Evolutionary conservation across 2,329 filamentous ascomycete genomes (phyloP).

Genomic region (Fusarium zealandicum): DNA sequence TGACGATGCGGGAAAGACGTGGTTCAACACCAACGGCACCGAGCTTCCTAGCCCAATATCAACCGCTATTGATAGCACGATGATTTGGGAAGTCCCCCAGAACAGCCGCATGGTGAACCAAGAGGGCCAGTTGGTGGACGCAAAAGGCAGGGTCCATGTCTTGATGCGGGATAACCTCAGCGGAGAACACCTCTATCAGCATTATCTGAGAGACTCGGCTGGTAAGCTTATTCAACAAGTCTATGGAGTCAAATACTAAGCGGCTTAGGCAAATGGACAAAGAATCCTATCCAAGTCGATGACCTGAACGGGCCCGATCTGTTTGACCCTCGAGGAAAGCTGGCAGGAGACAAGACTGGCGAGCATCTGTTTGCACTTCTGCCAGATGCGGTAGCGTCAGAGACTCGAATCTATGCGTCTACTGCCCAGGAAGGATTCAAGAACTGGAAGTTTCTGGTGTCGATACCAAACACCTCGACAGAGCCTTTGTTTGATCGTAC

Average conservation of each 20-base stretch:
- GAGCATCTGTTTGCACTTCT: constrained; percentile 23
- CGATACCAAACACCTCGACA: constrained; percentile 22
- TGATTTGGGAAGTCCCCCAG: constrained; percentile 25
- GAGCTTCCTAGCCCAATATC: constrained; percentile 17
- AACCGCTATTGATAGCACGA: constrained; percentile 12
- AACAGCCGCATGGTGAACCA: constrained; percentile 32
- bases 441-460: constrained; percentile 13
- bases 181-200: constrained; percentile 21
- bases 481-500: constrained; percentile 25
- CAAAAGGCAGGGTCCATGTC: constrained; percentile 19
- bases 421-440: constrained; percentile 11
- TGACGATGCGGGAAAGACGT: constrained; percentile 24
- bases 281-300: constrained; percentile 18
- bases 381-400: not conserved
- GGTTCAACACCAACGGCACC: constrained; percentile 20
- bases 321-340: constrained; percentile 26
- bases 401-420: constrained; percentile 14
- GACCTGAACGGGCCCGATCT: constrained; percentile 25
- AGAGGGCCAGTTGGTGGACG: constrained; percentile 22
- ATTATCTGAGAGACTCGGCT: constrained; percentile 11
- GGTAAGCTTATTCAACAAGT: not conserved
- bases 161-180: constrained; percentile 24
- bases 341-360: constrained; percentile 17
- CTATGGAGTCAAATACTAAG: accelerated
- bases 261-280: constrained; percentile 10